Percentiles rank a stretch among this genome's conserved stretches.
These are phyloP conservation scores for Ganoderma lucidum DNA, from an alignment of 1,284 basidiomycete species.

Conservation along the genomic window DNA sequence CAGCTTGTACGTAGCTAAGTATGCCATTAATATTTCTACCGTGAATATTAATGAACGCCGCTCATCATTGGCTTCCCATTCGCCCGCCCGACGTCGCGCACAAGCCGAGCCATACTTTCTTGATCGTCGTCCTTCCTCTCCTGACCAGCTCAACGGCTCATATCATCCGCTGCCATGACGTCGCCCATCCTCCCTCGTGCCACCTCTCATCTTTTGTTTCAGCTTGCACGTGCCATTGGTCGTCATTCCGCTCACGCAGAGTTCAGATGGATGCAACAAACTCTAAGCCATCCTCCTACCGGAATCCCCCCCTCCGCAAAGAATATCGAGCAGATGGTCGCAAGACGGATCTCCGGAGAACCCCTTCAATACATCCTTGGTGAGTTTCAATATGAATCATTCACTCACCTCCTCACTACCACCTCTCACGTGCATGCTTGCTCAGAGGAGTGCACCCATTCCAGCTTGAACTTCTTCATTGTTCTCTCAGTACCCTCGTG, in stretches of 20 bases:
- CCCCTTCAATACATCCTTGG: conserved; percentile 94
- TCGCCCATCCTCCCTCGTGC: not conserved
- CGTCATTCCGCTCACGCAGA: conserved; percentile 57
- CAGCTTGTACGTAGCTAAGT: not conserved
- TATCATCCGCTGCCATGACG: not conserved
- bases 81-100: conserved; percentile 36
- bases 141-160: not conserved
- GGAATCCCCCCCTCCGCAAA: conserved; percentile 26
- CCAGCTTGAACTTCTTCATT: not conserved
- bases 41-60: not conserved
- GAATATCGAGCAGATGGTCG: conserved; percentile 57
- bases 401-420: not conserved
- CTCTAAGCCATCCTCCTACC: conserved; percentile 31
- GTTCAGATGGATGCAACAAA: conserved; percentile 68
- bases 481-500: not conserved
- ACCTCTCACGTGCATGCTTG: not conserved
- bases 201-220: conserved; percentile 38
- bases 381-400: conserved; percentile 42
- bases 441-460: not conserved
- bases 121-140: conserved; percentile 2
- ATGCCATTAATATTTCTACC: not conserved
- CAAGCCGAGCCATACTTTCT: conserved; percentile 5
- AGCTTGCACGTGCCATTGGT: conserved; percentile 51
- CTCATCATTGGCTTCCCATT: conserved; percentile 1
- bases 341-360: conserved; percentile 69